Evolutionary conservation across 352 stramenopile genomes (phyloP).

Genomic region (Thraustotheca clavata): DNA sequence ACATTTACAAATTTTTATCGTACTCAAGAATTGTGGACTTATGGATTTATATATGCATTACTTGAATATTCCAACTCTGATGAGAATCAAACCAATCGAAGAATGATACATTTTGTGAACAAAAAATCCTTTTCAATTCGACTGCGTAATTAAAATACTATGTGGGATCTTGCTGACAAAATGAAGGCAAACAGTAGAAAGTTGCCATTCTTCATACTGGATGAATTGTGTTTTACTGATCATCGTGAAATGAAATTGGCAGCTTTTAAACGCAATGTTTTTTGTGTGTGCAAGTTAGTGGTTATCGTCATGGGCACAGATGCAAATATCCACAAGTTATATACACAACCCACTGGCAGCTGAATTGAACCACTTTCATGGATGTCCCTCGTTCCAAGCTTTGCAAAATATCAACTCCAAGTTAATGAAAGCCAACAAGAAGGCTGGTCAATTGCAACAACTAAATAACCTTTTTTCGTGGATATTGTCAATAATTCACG

Average conservation of each 20-base stretch:
- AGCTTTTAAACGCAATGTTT: constrained; percentile 30
- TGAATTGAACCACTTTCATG: neutral
- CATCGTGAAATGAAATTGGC: constrained; percentile 17
- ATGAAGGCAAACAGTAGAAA: constrained; percentile 22
- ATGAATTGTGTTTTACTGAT: constrained; percentile 18
- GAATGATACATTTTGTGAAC: constrained; percentile 22
- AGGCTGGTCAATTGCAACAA: neutral
- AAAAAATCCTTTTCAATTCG: constrained; percentile 5
- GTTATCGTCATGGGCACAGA: constrained; percentile 28
- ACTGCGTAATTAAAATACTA: neutral
- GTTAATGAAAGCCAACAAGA: neutral
- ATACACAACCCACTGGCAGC: neutral
- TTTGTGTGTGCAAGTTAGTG: constrained; percentile 24
- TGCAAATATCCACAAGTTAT: constrained; percentile 19
- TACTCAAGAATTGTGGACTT: constrained; percentile 13
- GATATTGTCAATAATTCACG: constrained; percentile 1
- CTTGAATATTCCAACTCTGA: constrained; percentile 17
- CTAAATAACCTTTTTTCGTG: neutral
- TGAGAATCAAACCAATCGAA: neutral
- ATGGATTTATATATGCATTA: constrained; percentile 22
- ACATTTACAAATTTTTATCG: neutral
- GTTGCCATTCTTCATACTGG: constrained; percentile 24
- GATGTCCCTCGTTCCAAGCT: neutral
- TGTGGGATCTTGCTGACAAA: constrained; percentile 13
- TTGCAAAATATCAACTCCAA: neutral